These are phyloP conservation scores for Mrakia blollopis DNA, from an alignment of 768 basidiomycete genomes.

Conservation along the genomic window DNA sequence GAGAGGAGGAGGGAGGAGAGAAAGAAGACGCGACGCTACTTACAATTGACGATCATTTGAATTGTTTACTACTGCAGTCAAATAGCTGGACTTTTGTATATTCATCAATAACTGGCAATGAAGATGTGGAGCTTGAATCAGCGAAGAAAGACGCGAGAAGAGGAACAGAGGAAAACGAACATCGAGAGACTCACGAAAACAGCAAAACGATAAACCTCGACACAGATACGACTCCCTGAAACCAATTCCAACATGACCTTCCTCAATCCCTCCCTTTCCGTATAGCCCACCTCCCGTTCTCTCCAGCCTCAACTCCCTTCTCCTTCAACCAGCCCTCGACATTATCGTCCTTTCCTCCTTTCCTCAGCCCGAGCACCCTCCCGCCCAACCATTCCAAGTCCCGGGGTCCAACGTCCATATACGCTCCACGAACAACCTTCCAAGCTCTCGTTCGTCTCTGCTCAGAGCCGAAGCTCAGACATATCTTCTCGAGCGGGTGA, in stretches of 20 bases:
- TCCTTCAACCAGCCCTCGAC: constrained; percentile 14
- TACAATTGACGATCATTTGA: too few species aligned
- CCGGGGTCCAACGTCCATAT: neutral
- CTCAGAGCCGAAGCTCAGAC: neutral
- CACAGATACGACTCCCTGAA: too few species aligned
- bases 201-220: too few species aligned
- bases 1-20: neutral
- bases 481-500: constrained; percentile 22
- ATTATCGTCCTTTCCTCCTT: too few species aligned
- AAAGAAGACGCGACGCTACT: too few species aligned
- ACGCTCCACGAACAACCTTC: neutral
- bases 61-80: too few species aligned
- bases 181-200: neutral
- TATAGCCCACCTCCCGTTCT: constrained; percentile 10
- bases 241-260: too few species aligned
- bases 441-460: neutral
- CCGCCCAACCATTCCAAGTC: neutral
- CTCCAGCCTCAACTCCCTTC: constrained; percentile 7
- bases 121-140: too few species aligned
- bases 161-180: neutral
- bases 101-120: too few species aligned
- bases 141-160: too few species aligned
- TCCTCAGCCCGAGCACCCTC: neutral
- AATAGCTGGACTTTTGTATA: too few species aligned
- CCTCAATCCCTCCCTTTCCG: constrained; percentile 5